These are phyloP conservation scores for Jackrogersella minutella DNA, from an alignment of 495 filamentous ascomycete species.

Conservation along the genomic window DNA sequence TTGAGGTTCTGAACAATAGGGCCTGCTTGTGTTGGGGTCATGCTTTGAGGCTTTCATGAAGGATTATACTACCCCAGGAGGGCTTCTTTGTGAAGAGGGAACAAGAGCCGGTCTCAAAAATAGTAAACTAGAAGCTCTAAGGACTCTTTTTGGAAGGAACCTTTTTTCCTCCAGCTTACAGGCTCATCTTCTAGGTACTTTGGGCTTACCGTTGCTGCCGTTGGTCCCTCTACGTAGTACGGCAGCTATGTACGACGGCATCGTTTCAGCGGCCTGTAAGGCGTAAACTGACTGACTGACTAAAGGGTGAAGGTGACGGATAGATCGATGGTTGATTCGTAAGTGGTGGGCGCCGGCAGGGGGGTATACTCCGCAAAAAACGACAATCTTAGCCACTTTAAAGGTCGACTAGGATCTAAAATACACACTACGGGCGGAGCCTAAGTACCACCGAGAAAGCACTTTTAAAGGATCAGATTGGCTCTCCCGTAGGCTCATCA, in stretches of 20 bases:
- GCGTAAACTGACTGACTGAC: slow-evolving; percentile 12
- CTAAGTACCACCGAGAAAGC: slow-evolving; percentile 36
- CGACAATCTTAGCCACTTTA: slow-evolving; percentile 36
- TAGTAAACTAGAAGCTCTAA: neutral
- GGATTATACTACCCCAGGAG: neutral
- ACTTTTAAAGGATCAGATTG: slow-evolving; percentile 36
- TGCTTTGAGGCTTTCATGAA: slow-evolving; percentile 3
- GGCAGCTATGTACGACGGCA: slow-evolving; percentile 12
- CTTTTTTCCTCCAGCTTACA: neutral
- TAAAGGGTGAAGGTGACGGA: slow-evolving; percentile 24
- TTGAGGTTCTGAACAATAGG: slow-evolving; percentile 20
- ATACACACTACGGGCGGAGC: slow-evolving; percentile 29
- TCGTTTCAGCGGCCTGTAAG: slow-evolving; percentile 22
- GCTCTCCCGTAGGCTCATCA: slow-evolving; percentile 23
- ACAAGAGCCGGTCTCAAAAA: neutral
- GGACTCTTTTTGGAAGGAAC: neutral
- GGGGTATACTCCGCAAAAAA: slow-evolving; percentile 39
- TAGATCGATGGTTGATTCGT: slow-evolving; percentile 30
- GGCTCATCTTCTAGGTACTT: neutral
- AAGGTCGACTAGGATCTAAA: slow-evolving; percentile 26
- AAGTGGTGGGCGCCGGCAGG: slow-evolving; percentile 15
- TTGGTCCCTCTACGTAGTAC: slow-evolving; percentile 7
- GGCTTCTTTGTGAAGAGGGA: slow-evolving; percentile 1
- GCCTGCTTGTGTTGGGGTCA: neutral
- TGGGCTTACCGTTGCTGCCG: neutral